These are phyloP conservation scores for Solanum paucissectum DNA, from an alignment of 257 asterid genomes.

Conservation along the genomic window DNA sequence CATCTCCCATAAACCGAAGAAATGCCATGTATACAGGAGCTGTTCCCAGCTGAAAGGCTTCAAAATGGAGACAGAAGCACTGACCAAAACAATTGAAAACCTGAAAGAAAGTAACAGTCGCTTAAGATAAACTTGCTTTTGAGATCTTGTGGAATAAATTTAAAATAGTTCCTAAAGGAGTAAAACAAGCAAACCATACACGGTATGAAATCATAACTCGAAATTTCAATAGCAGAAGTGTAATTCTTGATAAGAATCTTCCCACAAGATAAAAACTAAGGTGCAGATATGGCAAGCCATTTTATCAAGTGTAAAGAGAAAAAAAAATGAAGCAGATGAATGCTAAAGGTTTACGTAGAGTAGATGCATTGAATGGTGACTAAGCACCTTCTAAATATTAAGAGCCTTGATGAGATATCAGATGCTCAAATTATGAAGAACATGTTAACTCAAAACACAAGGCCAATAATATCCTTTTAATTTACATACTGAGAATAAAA, in stretches of 20 bases:
- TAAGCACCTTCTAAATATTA: neutral
- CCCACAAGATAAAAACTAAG: neutral
- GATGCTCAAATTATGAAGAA: neutral
- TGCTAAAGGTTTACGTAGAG: neutral
- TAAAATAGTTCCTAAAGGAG: neutral
- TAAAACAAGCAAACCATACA: neutral
- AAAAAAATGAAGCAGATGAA: neutral
- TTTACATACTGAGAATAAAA: neutral
- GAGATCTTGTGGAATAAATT: neutral
- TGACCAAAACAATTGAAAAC: conserved; percentile 11
- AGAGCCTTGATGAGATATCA: neutral
- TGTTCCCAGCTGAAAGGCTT: neutral
- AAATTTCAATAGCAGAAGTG: neutral
- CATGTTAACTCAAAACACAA: neutral
- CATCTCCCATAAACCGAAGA: conserved; percentile 4
- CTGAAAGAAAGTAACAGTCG: neutral
- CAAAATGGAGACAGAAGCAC: conserved; percentile 1
- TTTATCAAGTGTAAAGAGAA: neutral
- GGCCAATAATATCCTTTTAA: neutral
- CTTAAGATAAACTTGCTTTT: neutral
- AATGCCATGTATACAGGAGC: conserved; percentile 3
- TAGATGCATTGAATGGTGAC: neutral
- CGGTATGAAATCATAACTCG: neutral
- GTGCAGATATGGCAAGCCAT: neutral
- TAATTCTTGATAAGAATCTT: neutral